phyloP scores from a whole-genome alignment of 768 basidiomycete species.

The Botryobasidium botryosum region DNA sequence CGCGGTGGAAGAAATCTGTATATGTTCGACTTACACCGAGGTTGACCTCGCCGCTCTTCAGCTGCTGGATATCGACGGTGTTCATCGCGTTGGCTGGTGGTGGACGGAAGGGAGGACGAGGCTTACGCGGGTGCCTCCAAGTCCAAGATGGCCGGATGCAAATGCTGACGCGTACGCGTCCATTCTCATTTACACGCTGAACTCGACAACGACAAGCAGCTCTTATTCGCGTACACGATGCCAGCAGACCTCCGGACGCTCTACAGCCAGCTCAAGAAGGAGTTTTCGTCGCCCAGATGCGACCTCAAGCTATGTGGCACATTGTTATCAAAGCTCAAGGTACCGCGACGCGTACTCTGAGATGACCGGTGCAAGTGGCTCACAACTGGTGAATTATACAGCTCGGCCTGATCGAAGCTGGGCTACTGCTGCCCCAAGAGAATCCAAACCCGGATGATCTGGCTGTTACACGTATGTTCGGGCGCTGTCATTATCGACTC shows the following conservation, averaged over 20 bases:
- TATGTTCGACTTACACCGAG: slow-evolving; percentile 59
- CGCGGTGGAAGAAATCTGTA: not conserved
- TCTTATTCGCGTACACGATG: slow-evolving; percentile 25
- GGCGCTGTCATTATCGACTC: not conserved
- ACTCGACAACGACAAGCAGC: slow-evolving; percentile 2
- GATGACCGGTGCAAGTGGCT: not conserved
- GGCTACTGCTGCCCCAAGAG: slow-evolving; percentile 56
- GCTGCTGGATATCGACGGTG: slow-evolving; percentile 61
- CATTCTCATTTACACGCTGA: slow-evolving; percentile 10
- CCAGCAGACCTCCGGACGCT: slow-evolving; percentile 36
- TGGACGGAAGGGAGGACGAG: slow-evolving; percentile 17
- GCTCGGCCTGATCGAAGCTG: slow-evolving; percentile 64
- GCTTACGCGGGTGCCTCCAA: slow-evolving; percentile 6
- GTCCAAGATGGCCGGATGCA: too few species aligned
- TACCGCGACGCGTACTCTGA: slow-evolving; percentile 18
- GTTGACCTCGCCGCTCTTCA: slow-evolving; percentile 93
- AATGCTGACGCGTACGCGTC: slow-evolving; percentile 5
- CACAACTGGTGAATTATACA: slow-evolving; percentile 16
- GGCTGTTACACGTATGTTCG: slow-evolving; percentile 47
- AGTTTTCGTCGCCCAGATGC: slow-evolving; percentile 46
- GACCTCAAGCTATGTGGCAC: slow-evolving; percentile 50
- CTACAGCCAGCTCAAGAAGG: slow-evolving; percentile 48
- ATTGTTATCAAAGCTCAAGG: slow-evolving; percentile 63
- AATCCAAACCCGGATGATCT: slow-evolving; percentile 50
- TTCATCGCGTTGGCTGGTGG: slow-evolving; percentile 28